A percentile compares a stretch with the other conserved stretches of the same genome.
Evolutionary conservation across 768 basidiomycete genomes (phyloP).

Genomic region (Glaciozyma antarctica): DNA sequence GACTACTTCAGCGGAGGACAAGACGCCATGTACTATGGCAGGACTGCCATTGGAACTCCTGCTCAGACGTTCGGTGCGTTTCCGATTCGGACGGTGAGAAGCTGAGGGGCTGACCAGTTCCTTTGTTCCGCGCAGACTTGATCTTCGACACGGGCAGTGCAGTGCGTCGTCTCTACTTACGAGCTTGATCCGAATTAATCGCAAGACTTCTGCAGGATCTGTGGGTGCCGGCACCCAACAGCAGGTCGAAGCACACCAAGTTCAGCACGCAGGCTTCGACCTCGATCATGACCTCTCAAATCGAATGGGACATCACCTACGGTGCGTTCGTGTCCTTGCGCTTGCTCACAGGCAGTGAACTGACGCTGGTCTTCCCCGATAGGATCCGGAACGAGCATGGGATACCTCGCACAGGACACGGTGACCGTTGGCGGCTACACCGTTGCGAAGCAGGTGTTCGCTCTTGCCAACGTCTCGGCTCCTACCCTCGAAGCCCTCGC

Average conservation of each 20-base stretch:
- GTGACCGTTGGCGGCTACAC: conserved; percentile 15
- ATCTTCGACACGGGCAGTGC: not conserved
- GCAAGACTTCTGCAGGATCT: not conserved
- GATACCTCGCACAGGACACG: conserved; percentile 10
- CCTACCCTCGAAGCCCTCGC: conserved; percentile 13
- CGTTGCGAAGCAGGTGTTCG: conserved; percentile 13
- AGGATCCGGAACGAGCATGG: conserved; percentile 18
- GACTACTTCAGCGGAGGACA: conserved; percentile 30
- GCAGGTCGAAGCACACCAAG: conserved; percentile 18
- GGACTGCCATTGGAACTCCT: conserved; percentile 19
- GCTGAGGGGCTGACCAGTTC: not conserved
- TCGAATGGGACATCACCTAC: conserved; percentile 28
- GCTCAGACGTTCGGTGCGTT: conserved; percentile 15
- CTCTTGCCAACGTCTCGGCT: conserved; percentile 18
- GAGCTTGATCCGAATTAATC: too few species aligned
- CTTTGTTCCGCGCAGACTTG: not conserved
- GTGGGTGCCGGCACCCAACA: conserved; percentile 13
- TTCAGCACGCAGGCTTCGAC: conserved; percentile 3
- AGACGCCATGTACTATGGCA: conserved; percentile 26
- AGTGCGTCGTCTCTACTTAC: not conserved
- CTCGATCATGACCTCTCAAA: conserved; percentile 12
- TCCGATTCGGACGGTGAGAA: not conserved
- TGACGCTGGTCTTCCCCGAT: too few species aligned
- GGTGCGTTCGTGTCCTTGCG: not conserved
- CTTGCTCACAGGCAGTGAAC: not conserved